Percentiles rank a stretch among this genome's conserved stretches.
Conservation (phyloP, 768 basidiomycete genomes). For the Termitomyces sp. region DNA sequence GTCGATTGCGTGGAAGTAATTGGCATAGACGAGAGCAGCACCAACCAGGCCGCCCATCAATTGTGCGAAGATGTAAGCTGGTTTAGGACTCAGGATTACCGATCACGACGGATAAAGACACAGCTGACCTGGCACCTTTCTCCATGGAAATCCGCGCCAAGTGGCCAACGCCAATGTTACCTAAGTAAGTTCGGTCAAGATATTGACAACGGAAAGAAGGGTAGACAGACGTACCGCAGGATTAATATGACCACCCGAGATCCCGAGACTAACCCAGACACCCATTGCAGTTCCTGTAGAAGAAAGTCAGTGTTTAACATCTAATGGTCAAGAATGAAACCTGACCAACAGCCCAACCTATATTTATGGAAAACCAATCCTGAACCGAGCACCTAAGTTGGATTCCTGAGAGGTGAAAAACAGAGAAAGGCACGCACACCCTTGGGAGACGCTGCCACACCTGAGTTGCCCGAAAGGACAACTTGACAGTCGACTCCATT, state of each 20-base stretch:
- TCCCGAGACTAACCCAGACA: conserved; percentile 44
- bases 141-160: conserved; percentile 68
- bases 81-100: not conserved
- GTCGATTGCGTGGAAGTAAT: conserved; percentile 67
- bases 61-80: conserved; percentile 56
- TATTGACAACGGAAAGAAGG: not conserved
- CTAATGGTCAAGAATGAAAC: not conserved
- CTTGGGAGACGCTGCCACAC: conserved; percentile 36
- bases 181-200: conserved; percentile 21
- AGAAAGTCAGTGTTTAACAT: not conserved
- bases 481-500: conserved; percentile 47
- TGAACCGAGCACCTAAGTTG: conserved; percentile 12
- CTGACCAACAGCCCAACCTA: conserved; percentile 42
- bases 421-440: conserved; percentile 34
- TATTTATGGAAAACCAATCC: conserved; percentile 38
- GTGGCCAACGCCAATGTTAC: conserved; percentile 60
- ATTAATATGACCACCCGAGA: conserved; percentile 47
- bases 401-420: not conserved
- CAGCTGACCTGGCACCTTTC: conserved; percentile 52
- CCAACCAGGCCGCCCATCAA: conserved; percentile 59
- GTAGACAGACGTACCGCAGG: conserved; percentile 24
- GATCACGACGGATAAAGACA: not conserved
- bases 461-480: conserved; percentile 35
- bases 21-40: conserved; percentile 57
- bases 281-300: conserved; percentile 39